Conservation (phyloP, 2,329 filamentous ascomycete species). For the Aspergillus sp. region DNA sequence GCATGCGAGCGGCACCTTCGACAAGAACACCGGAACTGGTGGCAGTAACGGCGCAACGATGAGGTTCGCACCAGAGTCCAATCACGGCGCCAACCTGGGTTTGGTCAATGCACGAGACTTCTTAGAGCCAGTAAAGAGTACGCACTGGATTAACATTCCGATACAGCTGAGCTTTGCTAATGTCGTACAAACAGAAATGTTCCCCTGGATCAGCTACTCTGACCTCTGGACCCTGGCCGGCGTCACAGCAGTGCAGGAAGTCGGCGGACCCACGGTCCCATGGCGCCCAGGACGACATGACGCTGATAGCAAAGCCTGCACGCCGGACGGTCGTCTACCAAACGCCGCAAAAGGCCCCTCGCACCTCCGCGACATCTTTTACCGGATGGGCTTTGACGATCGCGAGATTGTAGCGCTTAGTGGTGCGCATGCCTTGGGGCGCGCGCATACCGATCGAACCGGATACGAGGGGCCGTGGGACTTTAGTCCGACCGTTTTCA, state of each 20-base stretch:
- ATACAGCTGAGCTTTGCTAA: too few species aligned
- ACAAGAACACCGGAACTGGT: slow-evolving; percentile 83
- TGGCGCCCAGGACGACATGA: slow-evolving; percentile 86
- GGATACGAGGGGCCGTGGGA: slow-evolving; percentile 91
- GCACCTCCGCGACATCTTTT: slow-evolving; percentile 90
- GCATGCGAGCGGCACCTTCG: slow-evolving; percentile 92
- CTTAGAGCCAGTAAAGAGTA: slow-evolving; percentile 80
- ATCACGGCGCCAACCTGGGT: slow-evolving; percentile 92
- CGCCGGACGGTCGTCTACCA: slow-evolving; percentile 87
- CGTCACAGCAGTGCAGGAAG: slow-evolving; percentile 87
- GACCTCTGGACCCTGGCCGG: slow-evolving; percentile 94
- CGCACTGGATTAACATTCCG: too few species aligned
- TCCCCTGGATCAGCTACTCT: slow-evolving; percentile 95
- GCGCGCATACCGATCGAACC: slow-evolving; percentile 85
- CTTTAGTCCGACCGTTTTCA: slow-evolving; percentile 86
- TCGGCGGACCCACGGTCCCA: slow-evolving; percentile 84
- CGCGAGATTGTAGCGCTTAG: slow-evolving; percentile 90
- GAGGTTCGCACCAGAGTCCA: slow-evolving; percentile 86
- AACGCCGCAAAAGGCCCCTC: slow-evolving; percentile 77
- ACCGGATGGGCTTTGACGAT: slow-evolving; percentile 97
- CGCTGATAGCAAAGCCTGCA: slow-evolving; percentile 79
- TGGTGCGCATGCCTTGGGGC: slow-evolving; percentile 84
- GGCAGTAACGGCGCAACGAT: slow-evolving; percentile 97
- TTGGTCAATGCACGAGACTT: slow-evolving; percentile 86
- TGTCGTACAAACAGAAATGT: slow-evolving; percentile 56